Evolutionary conservation across 73 alveolate species (phyloP).

Genomic region (Halteria grandinella): DNA sequence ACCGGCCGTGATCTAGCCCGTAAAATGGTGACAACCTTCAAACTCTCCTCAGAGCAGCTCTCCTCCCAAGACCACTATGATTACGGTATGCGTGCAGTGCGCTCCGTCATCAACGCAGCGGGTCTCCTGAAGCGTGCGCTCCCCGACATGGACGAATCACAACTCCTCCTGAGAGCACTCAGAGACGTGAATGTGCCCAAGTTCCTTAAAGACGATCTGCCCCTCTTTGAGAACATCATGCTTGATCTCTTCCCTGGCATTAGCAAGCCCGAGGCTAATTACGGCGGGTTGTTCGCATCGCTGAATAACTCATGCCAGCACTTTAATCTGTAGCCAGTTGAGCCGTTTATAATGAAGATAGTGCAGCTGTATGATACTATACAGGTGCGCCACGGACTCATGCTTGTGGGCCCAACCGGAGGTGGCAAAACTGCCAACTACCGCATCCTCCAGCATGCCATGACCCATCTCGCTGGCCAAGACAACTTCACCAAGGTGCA

Average conservation of each 20-base stretch:
- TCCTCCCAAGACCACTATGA: constrained; percentile 98
- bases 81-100: constrained; percentile 99
- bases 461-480: constrained; percentile 82
- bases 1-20: constrained; percentile 97
- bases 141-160: constrained; percentile 95
- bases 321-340: constrained; percentile 90
- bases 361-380: constrained; percentile 97
- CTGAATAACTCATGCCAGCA: constrained; percentile 78
- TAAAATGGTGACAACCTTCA: constrained; percentile 99
- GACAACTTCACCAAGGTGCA: constrained; percentile 76
- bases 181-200: constrained; percentile 98
- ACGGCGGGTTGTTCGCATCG: constrained; percentile 84
- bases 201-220: constrained; percentile 90
- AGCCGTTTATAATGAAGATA: constrained; percentile 93
- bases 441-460: constrained; percentile 92
- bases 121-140: constrained; percentile 92
- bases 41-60: constrained; percentile 98
- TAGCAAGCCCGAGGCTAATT: constrained; percentile 88
- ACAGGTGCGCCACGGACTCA: constrained; percentile 99
- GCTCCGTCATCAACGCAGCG: constrained; percentile 99
- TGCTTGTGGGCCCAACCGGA: constrained; percentile 99
- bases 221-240: constrained; percentile 84
- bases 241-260: constrained; percentile 90
- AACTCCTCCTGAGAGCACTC: constrained; percentile 94
- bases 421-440: constrained; percentile 99